Evolutionary conservation across 2,329 filamentous ascomycete genomes (phyloP), one percentile per base, ranked within the genome.

Genomic region (Colletotrichum theobromicola): DNA sequence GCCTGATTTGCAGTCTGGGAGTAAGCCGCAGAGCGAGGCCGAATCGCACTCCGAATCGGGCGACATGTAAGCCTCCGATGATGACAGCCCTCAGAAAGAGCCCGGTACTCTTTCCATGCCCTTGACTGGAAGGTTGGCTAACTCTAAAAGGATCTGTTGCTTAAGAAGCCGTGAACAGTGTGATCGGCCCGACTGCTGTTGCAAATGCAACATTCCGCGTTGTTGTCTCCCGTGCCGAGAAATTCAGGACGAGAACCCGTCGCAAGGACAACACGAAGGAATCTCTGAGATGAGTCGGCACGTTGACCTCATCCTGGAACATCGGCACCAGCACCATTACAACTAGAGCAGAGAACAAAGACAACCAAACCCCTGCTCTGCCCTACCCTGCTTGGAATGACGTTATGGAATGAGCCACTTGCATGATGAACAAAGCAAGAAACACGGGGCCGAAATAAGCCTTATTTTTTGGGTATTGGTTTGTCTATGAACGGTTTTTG

Each of bases 401-500:
- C 12, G 30, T 32, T 18, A 50, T 7, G 55, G n/a, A 30, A 58
- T 32, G 28, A 35, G 57, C n/a, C 57, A 61, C 57, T 35, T 35
- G n/a, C 28, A 61, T 9, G 9, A 21, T 5, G 28, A 34, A 61
- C 30, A 61, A 61, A 61, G 57, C 30, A 12, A 35, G 30, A 12
- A 61, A 21, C 26, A 32, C 21, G 57, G 15, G 34, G 21, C 57
- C 5, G 21, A 21, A 34, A 34, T 2, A 61, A 24, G 57, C 55
- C 30, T 58, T 28, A 13, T n/a, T 58, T 35, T 32, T 24, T 16
- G 24, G 16, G n/a, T 24, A 37, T 62, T 62, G 60, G 7, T 26
- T 28, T 62, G 34, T 26, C 12, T 70, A 70, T 50, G 55, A 53
- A 46, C 80, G 79, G 58, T 89, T 88, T 74, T 91, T 92, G 16